phyloP scores from a whole-genome alignment of 371 early-diverging fungal genomes.

The Apophysomyces ossiformis region DNA sequence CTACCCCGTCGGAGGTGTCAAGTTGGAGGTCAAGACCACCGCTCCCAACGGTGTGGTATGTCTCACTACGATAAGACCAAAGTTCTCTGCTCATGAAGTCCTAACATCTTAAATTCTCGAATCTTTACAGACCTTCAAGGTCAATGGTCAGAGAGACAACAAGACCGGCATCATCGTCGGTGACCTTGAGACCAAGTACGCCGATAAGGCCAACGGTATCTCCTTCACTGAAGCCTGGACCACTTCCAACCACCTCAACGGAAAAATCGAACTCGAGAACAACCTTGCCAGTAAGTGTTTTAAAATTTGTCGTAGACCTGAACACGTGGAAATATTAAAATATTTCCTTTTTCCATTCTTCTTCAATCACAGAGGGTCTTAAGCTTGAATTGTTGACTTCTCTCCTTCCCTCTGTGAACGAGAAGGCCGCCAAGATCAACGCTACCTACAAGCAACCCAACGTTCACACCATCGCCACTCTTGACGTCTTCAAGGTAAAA shows the following conservation, averaged over 20 bases:
- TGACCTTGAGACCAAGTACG: constrained; percentile 96
- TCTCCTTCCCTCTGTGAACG: constrained; percentile 50
- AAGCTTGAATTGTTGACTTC: constrained; percentile 53
- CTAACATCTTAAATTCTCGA: neutral
- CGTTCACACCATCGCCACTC: constrained; percentile 50
- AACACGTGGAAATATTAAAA: neutral
- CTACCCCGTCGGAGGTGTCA: constrained; percentile 91
- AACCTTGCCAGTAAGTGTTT: constrained; percentile 78
- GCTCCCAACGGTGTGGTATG: constrained; percentile 94
- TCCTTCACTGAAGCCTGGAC: constrained; percentile 96
- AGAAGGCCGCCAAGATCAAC: constrained; percentile 53
- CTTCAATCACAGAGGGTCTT: constrained; percentile 42
- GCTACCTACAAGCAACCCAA: constrained; percentile 55
- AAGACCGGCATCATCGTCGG: constrained; percentile 93
- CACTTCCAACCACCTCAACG: constrained; percentile 89
- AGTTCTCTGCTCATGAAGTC: neutral
- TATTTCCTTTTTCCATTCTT: constrained; percentile 2
- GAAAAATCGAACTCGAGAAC: constrained; percentile 93
- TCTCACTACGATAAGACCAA: constrained; percentile 14
- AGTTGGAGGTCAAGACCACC: constrained; percentile 96
- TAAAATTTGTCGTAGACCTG: neutral
- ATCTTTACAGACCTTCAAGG: constrained; percentile 85
- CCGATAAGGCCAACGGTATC: constrained; percentile 90
- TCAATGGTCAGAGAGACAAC: constrained; percentile 91
- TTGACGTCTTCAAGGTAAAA: constrained; percentile 54